Conservation (phyloP, 2,329 filamentous ascomycete genomes). For the Xylaria sp. region DNA sequence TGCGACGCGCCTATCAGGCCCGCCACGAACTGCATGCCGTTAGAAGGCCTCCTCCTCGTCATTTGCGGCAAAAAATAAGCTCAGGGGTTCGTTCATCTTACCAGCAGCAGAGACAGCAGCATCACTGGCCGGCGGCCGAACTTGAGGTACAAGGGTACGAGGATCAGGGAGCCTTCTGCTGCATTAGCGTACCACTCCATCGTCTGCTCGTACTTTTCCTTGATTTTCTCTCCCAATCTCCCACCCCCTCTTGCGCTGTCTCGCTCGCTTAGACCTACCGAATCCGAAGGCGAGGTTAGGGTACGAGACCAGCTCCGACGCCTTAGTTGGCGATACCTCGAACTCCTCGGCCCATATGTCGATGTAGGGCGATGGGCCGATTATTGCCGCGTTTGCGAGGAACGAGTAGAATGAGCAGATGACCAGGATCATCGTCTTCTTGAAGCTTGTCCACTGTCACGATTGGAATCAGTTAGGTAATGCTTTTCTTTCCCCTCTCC, state of each 20-base stretch:
- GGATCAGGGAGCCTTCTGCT: conserved; percentile 50
- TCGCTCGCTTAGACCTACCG: conserved; percentile 35
- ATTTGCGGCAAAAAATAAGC: neutral
- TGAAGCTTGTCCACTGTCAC: conserved; percentile 54
- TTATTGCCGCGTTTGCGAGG: conserved; percentile 58
- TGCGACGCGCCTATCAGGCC: conserved; percentile 46
- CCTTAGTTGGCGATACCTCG: conserved; percentile 50
- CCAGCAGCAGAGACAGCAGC: conserved; percentile 44
- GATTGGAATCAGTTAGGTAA: too few relatives aligned
- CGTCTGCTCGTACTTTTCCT: neutral
- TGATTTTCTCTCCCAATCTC: neutral
- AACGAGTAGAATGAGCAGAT: conserved; percentile 61
- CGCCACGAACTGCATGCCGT: conserved; percentile 39
- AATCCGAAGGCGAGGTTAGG: conserved; percentile 64
- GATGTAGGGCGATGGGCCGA: conserved; percentile 63
- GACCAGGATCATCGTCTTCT: conserved; percentile 61
- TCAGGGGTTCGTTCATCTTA: conserved; percentile 26
- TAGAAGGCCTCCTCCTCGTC: conserved; percentile 1
- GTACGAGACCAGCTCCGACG: conserved; percentile 61
- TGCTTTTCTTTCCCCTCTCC: too few relatives aligned
- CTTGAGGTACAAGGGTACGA: conserved; percentile 60
- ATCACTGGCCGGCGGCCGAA: conserved; percentile 48
- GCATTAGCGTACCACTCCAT: conserved; percentile 12
- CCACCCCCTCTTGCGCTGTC: neutral
- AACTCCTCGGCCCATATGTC: conserved; percentile 57